phyloP scores from a whole-genome alignment of 2,329 filamentous ascomycete genomes.

The Aspergillus sojae region DNA sequence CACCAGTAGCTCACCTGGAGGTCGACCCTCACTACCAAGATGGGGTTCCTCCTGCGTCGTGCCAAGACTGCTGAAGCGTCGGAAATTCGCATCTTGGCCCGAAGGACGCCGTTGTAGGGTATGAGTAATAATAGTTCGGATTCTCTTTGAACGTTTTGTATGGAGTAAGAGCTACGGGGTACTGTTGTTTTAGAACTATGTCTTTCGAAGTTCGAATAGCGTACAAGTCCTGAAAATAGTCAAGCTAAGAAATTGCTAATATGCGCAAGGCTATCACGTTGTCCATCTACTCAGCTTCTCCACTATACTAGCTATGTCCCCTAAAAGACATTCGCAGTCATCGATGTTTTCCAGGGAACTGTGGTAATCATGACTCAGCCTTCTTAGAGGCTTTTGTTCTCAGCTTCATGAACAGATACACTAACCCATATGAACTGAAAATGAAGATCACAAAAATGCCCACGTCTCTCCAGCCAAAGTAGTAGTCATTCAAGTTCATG shows the following conservation, averaged over 20 bases:
- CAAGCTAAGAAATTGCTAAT: background rate
- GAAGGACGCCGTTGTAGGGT: no score
- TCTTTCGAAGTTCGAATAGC: no score
- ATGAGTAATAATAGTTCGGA: no score
- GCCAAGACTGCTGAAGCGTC: background rate
- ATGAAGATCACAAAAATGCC: constrained; percentile 14
- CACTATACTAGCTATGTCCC: background rate
- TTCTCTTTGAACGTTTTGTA: no score
- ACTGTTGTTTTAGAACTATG: no score
- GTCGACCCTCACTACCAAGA: background rate
- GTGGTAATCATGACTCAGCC: constrained; percentile 1
- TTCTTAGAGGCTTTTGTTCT: constrained; percentile 19
- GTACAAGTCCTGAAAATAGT: no score
- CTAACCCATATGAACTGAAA: constrained; percentile 12
- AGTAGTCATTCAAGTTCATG: constrained; percentile 15
- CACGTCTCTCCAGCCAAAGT: constrained; percentile 19
- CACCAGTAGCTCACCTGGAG: background rate
- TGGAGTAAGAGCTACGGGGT: no score
- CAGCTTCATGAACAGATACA: constrained; percentile 19
- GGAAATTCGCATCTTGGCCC: background rate
- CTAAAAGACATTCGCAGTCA: background rate
- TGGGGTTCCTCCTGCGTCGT: background rate
- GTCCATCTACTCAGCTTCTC: background rate
- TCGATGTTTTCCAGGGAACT: background rate
- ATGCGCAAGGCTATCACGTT: background rate